A percentile compares a stretch with the other conserved stretches of the same genome.
Conservation (phyloP, 2,329 filamentous ascomycete genomes). For the Tolypocladium amazonense region DNA sequence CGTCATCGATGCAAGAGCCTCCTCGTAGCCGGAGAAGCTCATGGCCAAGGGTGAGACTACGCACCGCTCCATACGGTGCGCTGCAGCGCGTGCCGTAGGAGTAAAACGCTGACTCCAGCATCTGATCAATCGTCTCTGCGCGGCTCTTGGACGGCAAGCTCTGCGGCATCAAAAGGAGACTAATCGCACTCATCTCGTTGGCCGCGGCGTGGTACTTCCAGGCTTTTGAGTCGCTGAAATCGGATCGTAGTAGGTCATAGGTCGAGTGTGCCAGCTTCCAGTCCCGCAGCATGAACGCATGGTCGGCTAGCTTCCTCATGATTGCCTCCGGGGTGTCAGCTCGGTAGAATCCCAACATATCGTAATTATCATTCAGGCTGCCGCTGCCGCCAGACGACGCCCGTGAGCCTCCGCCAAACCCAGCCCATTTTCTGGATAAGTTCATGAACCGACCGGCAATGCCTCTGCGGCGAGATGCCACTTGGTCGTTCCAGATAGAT, state of each 20-base stretch:
- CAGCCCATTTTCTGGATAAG: constrained; percentile 79
- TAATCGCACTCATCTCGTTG: constrained; percentile 89
- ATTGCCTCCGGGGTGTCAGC: constrained; percentile 79
- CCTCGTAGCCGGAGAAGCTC: constrained; percentile 78
- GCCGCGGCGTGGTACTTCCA: constrained; percentile 92
- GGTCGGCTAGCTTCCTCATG: constrained; percentile 89
- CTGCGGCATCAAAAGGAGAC: constrained; percentile 67
- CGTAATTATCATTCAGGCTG: constrained; percentile 59
- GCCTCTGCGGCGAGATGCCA: constrained; percentile 80
- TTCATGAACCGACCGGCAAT: constrained; percentile 91
- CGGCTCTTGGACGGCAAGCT: constrained; percentile 64
- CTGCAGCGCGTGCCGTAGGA: constrained; percentile 83
- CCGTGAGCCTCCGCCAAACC: constrained; percentile 61
- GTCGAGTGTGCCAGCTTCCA: constrained; percentile 88
- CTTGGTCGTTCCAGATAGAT: constrained; percentile 92
- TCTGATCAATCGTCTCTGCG: constrained; percentile 70
- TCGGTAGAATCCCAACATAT: constrained; percentile 69
- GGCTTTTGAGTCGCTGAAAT: constrained; percentile 91
- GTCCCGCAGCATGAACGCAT: constrained; percentile 92
- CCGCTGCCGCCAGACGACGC: constrained; percentile 43
- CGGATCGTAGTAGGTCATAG: constrained; percentile 79
- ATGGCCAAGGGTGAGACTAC: constrained; percentile 63
- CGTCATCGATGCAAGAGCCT: constrained; percentile 72
- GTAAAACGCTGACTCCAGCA: constrained; percentile 84
- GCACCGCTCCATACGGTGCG: constrained; percentile 68